Evolutionary conservation across 148 eudicot genomes (phyloP).

Genomic region (Arbutus unedo): DNA sequence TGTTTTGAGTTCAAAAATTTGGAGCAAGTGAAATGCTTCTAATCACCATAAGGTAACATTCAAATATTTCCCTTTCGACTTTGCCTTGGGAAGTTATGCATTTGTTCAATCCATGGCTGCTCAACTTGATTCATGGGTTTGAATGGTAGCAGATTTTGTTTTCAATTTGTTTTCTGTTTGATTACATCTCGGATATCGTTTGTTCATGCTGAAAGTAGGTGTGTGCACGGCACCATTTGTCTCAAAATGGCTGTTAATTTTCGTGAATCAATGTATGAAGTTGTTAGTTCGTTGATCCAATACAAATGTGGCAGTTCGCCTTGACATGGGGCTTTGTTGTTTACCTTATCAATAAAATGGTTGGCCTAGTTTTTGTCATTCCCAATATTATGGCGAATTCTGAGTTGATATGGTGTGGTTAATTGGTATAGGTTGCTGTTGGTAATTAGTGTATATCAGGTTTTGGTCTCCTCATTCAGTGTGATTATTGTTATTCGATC

Average conservation of each 20-base stretch:
- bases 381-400: background rate
- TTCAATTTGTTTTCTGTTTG: background rate
- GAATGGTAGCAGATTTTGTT: background rate
- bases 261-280: background rate
- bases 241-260: background rate
- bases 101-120: background rate
- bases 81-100: background rate
- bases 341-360: background rate
- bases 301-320: background rate
- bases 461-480: too few species aligned
- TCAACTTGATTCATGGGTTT: background rate
- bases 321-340: background rate
- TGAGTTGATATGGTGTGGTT: background rate
- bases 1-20: background rate
- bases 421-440: background rate
- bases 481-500: too few species aligned
- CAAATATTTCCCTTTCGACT: slow-evolving; percentile 3
- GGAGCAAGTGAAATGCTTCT: background rate
- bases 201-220: background rate
- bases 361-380: background rate
- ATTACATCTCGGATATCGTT: background rate
- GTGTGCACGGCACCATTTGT: background rate
- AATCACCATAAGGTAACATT: background rate
- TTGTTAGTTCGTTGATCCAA: too few species aligned
- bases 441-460: background rate